Evolutionary conservation across 1,284 basidiomycete species (phyloP).

Genomic region (Trichosporon faecale): DNA sequence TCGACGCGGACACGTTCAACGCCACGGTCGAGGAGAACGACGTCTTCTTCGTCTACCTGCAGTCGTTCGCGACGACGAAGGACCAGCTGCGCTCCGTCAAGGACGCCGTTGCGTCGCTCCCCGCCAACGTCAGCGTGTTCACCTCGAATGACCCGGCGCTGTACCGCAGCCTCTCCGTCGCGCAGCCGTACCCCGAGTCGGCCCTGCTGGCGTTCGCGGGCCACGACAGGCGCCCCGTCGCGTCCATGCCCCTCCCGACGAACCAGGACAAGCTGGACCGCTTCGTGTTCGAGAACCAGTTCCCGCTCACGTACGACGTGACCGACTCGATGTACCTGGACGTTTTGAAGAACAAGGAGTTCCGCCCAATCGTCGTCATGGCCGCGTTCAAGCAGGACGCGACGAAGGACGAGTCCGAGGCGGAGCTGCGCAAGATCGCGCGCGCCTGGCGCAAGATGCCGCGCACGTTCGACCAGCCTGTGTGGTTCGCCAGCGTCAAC

Average conservation of each 20-base stretch:
- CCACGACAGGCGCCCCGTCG: conserved; percentile 45
- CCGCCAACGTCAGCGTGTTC: conserved; percentile 68
- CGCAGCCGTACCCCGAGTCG: conserved; percentile 57
- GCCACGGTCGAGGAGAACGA: conserved; percentile 58
- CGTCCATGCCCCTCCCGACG: conserved; percentile 41
- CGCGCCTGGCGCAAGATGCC: conserved; percentile 61
- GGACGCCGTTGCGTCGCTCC: conserved; percentile 59
- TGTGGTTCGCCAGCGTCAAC: conserved; percentile 85
- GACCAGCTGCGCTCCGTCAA: conserved; percentile 53
- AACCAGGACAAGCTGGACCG: conserved; percentile 33
- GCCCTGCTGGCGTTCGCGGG: conserved; percentile 74
- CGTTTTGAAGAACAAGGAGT: conserved; percentile 70
- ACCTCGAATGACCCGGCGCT: conserved; percentile 54
- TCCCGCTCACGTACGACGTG: conserved; percentile 69
- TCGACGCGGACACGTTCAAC: conserved; percentile 56
- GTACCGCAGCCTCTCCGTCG: conserved; percentile 56
- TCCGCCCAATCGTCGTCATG: conserved; percentile 69
- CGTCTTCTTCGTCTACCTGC: conserved; percentile 72
- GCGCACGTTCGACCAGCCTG: conserved; percentile 55
- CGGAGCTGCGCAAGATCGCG: conserved; percentile 59
- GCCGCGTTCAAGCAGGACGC: conserved; percentile 52
- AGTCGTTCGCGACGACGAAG: conserved; percentile 53
- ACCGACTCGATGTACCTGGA: conserved; percentile 69
- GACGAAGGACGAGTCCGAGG: conserved; percentile 31
- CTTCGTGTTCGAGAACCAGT: conserved; percentile 66